Evolutionary conservation across 2,329 filamentous ascomycete genomes (phyloP).

Genomic region (Fusarium temperatum): DNA sequence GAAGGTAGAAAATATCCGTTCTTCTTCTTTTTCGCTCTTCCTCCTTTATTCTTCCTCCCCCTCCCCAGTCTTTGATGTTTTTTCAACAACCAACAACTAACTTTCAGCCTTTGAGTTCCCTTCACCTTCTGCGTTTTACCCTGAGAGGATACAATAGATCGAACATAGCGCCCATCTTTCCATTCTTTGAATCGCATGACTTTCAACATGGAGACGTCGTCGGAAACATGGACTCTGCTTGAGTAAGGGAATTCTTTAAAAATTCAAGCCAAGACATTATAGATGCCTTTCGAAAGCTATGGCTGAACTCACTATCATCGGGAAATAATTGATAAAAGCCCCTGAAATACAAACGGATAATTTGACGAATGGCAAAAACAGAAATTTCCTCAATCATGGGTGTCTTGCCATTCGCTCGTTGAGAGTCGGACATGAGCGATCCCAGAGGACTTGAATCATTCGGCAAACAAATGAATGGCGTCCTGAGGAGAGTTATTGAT

Average conservation of each 20-base stretch:
- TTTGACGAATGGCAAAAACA: neutral
- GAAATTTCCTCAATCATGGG: neutral
- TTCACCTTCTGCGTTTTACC: too few species aligned
- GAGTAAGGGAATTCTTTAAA: neutral
- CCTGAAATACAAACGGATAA: neutral
- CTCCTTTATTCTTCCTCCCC: too few species aligned
- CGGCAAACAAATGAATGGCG: neutral
- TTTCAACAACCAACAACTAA: neutral
- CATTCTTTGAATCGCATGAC: accelerated
- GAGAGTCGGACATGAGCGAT: neutral
- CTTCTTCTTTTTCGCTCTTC: neutral
- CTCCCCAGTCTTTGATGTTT: neutral
- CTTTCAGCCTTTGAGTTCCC: too few species aligned
- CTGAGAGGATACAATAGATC: neutral
- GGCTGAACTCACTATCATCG: neutral
- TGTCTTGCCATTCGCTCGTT: neutral
- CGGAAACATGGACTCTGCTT: neutral
- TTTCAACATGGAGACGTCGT: neutral
- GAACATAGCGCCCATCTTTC: neutral
- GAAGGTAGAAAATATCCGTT: neutral
- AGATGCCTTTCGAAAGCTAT: neutral
- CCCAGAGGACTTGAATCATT: neutral
- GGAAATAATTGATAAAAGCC: neutral
- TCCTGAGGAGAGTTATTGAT: too few species aligned
- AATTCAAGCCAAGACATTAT: neutral